phyloP scores from a whole-genome alignment of 805 yeast genomes.

The Candida alai region DNA sequence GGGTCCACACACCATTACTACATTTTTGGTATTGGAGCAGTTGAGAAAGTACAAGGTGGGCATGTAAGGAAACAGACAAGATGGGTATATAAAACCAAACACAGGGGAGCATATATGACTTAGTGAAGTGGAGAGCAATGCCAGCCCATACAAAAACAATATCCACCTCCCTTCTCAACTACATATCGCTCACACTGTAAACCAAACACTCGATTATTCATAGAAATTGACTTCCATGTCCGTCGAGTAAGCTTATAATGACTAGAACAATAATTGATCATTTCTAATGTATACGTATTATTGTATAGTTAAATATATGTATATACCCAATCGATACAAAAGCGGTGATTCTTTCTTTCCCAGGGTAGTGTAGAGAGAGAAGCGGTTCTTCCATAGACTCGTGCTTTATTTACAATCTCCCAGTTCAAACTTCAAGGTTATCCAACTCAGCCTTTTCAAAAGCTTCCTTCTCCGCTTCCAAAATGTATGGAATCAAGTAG shows the following conservation, averaged over 20 bases:
- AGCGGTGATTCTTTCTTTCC: too few relatives aligned
- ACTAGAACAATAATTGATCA: too few relatives aligned
- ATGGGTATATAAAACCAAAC: slow-evolving; percentile 4
- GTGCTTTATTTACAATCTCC: too few relatives aligned
- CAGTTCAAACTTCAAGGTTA: slow-evolving; percentile 50
- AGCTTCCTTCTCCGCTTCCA: slow-evolving; percentile 92
- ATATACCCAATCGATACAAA: not conserved
- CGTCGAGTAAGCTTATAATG: too few relatives aligned
- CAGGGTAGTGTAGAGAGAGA: too few relatives aligned
- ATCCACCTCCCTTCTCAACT: too few relatives aligned
- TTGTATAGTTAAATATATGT: not conserved
- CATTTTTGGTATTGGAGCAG: slow-evolving; percentile 66
- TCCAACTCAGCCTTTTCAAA: slow-evolving; percentile 86
- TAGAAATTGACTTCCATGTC: too few relatives aligned
- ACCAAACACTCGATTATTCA: too few relatives aligned
- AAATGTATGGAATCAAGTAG: slow-evolving; percentile 81
- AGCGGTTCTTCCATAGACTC: too few relatives aligned
- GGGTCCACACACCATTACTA: slow-evolving; percentile 77
- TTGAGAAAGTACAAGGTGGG: slow-evolving; percentile 53
- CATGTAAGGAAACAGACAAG: slow-evolving; percentile 25
- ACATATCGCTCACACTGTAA: too few relatives aligned
- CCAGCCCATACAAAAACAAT: too few relatives aligned
- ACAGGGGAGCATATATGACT: slow-evolving; percentile 1
- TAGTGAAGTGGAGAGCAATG: too few relatives aligned
- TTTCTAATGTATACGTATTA: slow-evolving; percentile 2